Base-by-base conservation (phyloP, 208 protist species). In the Trypanosoma brucei region DNA sequence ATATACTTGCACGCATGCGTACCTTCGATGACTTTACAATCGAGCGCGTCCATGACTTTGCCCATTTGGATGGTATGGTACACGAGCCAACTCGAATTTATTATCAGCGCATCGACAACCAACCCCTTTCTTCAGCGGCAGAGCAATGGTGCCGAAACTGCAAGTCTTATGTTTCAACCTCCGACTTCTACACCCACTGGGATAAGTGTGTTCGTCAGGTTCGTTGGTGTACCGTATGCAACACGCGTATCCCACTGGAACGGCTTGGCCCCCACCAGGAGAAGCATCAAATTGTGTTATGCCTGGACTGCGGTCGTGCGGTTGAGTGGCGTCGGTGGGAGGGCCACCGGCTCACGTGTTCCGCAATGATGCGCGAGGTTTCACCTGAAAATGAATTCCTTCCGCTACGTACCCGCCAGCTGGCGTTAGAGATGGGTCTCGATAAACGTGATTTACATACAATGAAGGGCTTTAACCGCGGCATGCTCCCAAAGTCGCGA, bases 61-160 rank as follows among this genome's bases (percentile, higher is more conserved):
- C 64, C 6, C 72, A 83, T 39, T 44, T 90, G n/a, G 87, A 96
- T 53, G 83, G 86, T 53, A 81, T 94, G 72, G 80, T 94, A 59
- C 91, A 96, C 70, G 91, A 96, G 65, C 86, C 91, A 22, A 96
- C 91, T 37, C 83, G 88, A 36, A 91, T 96, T 64, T 93, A 91
- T 69, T 96, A 94, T 68, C 77, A 86, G 66, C 71, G 81, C 62
- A 76, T 91, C 55, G 58, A 65, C 14, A 59, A 73, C 9, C 33
- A 45, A 46, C 75, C 86, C n/a, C 51, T 92, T 54, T 81, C 62
- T 40, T 44, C 59, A 35, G 54, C 63, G 5, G 75, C 71, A 4
- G 82, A 94, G 80, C 83, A 92, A 66, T 96, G 88, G 86, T 96
- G 91, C 71, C 83, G 86, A 52, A 96, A 96, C 74, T 96, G 91